These are phyloP conservation scores for Russula ochroleuca DNA, from an alignment of 768 basidiomycete species.

Conservation along the genomic window DNA sequence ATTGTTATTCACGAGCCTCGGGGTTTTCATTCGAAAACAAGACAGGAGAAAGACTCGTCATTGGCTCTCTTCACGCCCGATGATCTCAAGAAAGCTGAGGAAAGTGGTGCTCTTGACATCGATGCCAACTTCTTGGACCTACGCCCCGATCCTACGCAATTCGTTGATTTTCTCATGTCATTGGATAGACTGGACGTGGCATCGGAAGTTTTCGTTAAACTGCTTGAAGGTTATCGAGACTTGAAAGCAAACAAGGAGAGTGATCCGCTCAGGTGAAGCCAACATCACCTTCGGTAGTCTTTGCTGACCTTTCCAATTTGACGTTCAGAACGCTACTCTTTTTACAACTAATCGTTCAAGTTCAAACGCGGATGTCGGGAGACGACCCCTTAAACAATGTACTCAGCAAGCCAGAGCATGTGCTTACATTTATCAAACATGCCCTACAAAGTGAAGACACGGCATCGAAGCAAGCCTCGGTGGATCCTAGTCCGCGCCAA, in stretches of 20 bases:
- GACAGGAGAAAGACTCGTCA: slow-evolving; percentile 28
- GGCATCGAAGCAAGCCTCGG: slow-evolving; percentile 4
- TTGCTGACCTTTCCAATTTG: neutral
- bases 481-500: slow-evolving; percentile 1
- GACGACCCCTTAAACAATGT: slow-evolving; percentile 51
- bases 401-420: slow-evolving; percentile 59
- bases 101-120: slow-evolving; percentile 42
- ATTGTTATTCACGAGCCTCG: neutral
- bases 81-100: slow-evolving; percentile 40
- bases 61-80: slow-evolving; percentile 52
- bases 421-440: slow-evolving; percentile 79
- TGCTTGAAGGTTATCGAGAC: slow-evolving; percentile 64
- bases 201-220: slow-evolving; percentile 66
- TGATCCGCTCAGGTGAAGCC: slow-evolving; percentile 51
- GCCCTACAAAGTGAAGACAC: slow-evolving; percentile 48
- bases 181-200: slow-evolving; percentile 66
- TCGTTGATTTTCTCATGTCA: slow-evolving; percentile 60
- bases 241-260: slow-evolving; percentile 38
- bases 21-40: slow-evolving; percentile 10
- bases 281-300: neutral
- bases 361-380: slow-evolving; percentile 65
- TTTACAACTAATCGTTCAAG: slow-evolving; percentile 76
- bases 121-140: slow-evolving; percentile 59
- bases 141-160: slow-evolving; percentile 70
- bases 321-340: slow-evolving; percentile 57